Percentiles rank a stretch among this genome's conserved stretches.
Conservation (phyloP, 2,329 filamentous ascomycete species). For the Botrytis pseudocinerea region DNA sequence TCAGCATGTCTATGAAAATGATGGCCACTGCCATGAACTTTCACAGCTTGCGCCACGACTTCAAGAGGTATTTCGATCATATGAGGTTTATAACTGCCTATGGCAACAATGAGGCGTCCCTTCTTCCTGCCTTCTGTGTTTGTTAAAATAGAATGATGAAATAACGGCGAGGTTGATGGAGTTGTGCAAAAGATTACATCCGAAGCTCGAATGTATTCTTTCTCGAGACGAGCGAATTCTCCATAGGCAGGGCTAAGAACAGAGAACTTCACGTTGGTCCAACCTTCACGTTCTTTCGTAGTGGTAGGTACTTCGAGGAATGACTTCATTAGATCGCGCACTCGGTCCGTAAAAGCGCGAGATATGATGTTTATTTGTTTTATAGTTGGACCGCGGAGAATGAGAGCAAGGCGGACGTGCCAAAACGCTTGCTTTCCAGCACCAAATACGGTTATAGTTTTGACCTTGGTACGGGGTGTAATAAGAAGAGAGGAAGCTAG, state of each 20-base stretch:
- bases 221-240: slow-evolving; percentile 65
- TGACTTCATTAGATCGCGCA: slow-evolving; percentile 51
- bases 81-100: slow-evolving; percentile 67
- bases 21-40: slow-evolving; percentile 52
- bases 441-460: slow-evolving; percentile 81
- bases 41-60: slow-evolving; percentile 64
- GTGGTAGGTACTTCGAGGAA: slow-evolving; percentile 48
- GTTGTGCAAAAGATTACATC: slow-evolving; percentile 91
- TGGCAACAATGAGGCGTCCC: slow-evolving; percentile 69
- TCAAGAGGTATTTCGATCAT: slow-evolving; percentile 85
- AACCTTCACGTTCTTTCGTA: slow-evolving; percentile 59
- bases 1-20: slow-evolving; percentile 68
- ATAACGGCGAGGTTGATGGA: slow-evolving; percentile 71
- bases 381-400: slow-evolving; percentile 70
- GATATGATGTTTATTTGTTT: slow-evolving; percentile 83
- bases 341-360: slow-evolving; percentile 63
- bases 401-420: slow-evolving; percentile 83
- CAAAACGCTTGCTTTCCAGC: slow-evolving; percentile 90
- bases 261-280: slow-evolving; percentile 66
- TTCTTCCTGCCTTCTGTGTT: slow-evolving; percentile 68
- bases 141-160: slow-evolving; percentile 72
- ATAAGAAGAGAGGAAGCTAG: slow-evolving; percentile 69
- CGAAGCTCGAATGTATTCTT: slow-evolving; percentile 68
- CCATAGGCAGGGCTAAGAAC: slow-evolving; percentile 68
- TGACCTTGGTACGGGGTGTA: slow-evolving; percentile 64